Base-by-base conservation (phyloP, 192 early-diverging fungal genomes). In the Coemansia sp. region DNA sequence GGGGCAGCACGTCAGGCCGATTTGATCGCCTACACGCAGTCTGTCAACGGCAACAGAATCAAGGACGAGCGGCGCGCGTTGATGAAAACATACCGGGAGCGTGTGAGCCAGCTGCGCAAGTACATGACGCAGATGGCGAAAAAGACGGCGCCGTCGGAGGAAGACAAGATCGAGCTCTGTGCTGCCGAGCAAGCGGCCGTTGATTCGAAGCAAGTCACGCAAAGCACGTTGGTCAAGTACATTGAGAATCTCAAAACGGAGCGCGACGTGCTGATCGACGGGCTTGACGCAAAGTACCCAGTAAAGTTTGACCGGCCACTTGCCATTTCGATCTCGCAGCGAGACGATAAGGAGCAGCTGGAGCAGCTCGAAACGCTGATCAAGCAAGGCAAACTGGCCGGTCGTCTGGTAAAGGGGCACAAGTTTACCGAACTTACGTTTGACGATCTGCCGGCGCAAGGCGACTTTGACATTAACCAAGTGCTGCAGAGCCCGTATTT, bases 401-500 rank as follows among this genome's bases (percentile, higher is more conserved):
- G 73, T 1, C 54, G 53, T 0, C 60, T 76, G 15, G 31, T 52
- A 5, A 58, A 71, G 47, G 66, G 70, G 20, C 58, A 68, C 48
- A 28, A 51, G 51, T 90, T 86, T 84, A 76, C 74, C 1, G 71
- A 72, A 38, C 63, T 98, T 40, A 84, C 74, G 37, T 92, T 96
- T 68, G 81, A 86, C 4, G 84, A 86, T 12, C 66, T 98, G 61
- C 96, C 96, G 0, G 69, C 76, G 14, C 84, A 86, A 44, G 96
- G 96, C 55, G 84, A 89, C 20, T 94, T 98, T 82, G 85, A 96
- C 73, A 84, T 98, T 37, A 65, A 82, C 36, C 71, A 85, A 63
- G 94, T 98, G 2, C 84, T 82, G 61, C 79, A 90, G 12, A 93
- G 90, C 46, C 81, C 79, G 15, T 98, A 97, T 76, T 98, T 98